phyloP scores from a whole-genome alignment of 2,329 filamentous ascomycete species.

The Trichoderma cornu-damae region DNA sequence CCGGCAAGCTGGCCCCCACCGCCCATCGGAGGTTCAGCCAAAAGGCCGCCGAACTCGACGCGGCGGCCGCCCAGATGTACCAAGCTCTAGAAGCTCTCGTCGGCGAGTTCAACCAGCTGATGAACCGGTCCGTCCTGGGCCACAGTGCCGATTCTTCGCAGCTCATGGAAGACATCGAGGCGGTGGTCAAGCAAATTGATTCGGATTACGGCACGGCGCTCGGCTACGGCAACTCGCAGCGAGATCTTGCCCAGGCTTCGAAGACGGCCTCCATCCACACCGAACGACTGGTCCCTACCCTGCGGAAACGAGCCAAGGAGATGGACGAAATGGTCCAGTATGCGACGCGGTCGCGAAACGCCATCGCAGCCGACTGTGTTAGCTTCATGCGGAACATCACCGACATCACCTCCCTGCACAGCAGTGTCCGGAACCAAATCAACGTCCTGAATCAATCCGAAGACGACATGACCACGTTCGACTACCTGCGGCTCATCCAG shows the following conservation, averaged over 20 bases:
- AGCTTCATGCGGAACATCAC: slow-evolving; percentile 79
- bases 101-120: slow-evolving; percentile 57
- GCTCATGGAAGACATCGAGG: slow-evolving; percentile 78
- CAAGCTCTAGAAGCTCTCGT: slow-evolving; percentile 57
- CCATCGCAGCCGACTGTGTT: slow-evolving; percentile 59
- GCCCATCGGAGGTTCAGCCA: slow-evolving; percentile 55
- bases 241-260: slow-evolving; percentile 56
- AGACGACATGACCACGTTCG: slow-evolving; percentile 74
- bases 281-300: slow-evolving; percentile 54
- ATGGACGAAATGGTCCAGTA: slow-evolving; percentile 57
- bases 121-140: slow-evolving; percentile 49
- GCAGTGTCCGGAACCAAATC: slow-evolving; percentile 66
- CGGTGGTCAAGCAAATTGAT: slow-evolving; percentile 77
- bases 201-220: slow-evolving; percentile 78
- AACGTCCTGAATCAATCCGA: slow-evolving; percentile 65
- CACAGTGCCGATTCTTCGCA: slow-evolving; percentile 60
- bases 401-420: slow-evolving; percentile 69
- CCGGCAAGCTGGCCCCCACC: slow-evolving; percentile 59
- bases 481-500: slow-evolving; percentile 72
- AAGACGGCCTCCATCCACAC: slow-evolving; percentile 61
- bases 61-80: slow-evolving; percentile 55
- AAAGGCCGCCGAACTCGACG: slow-evolving; percentile 58
- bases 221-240: slow-evolving; percentile 59
- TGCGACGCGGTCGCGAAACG: slow-evolving; percentile 62
- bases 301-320: slow-evolving; percentile 52